Base-by-base conservation (phyloP, 192 early-diverging fungal species). In the Coemansia sp. region DNA sequence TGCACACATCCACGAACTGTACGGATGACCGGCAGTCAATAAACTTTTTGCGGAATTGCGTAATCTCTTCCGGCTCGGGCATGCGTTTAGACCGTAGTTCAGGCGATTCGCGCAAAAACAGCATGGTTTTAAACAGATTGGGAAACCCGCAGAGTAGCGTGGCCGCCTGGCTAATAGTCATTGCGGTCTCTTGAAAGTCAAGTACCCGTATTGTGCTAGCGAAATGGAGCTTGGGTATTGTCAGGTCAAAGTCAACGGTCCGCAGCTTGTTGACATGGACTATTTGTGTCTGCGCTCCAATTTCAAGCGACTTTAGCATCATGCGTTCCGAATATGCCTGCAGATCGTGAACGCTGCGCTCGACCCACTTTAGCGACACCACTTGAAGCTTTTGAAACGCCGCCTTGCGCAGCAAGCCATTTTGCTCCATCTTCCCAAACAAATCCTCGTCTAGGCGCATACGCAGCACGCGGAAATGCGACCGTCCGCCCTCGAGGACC, bases 391-490 rank as follows among this genome's bases (percentile, higher is more conserved):
- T 48, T 13, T 18, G 7, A n/a, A 49, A 63, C 3, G 37, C 22
- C 7, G 50, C 49, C 10, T 49, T 45, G n/a, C 6, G 17, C 23
- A 63, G 31, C 15, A 41, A 29, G 0, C 35, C 32, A 32, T 29
- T 8, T 5, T 31, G 19, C 18, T 32, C 8, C 18, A 38, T 30
- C 4, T 37, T 13, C 4, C 22, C 30, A n/a, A 57, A 5, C 1
- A 63, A 19, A 0, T 15, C 51, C 9, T n/a, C 8, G 18, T 70
- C 68, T 18, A 70, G 22, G 30, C 33, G 42, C 5, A 70, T 47
- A 17, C 63, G 47, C 21, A 70, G 27, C 29, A 61, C 49, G 27
- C 52, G 51, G 19, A 58, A 30, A 26, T 53, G 55, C 13, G 30
- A 13, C 5, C 29, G 55, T 3, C 63, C 41, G 9, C 47, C 54